Percentiles rank a stretch among this genome's conserved stretches.
phyloP scores from a whole-genome alignment of 495 filamentous ascomycete species.

The Xylaria scruposa region DNA sequence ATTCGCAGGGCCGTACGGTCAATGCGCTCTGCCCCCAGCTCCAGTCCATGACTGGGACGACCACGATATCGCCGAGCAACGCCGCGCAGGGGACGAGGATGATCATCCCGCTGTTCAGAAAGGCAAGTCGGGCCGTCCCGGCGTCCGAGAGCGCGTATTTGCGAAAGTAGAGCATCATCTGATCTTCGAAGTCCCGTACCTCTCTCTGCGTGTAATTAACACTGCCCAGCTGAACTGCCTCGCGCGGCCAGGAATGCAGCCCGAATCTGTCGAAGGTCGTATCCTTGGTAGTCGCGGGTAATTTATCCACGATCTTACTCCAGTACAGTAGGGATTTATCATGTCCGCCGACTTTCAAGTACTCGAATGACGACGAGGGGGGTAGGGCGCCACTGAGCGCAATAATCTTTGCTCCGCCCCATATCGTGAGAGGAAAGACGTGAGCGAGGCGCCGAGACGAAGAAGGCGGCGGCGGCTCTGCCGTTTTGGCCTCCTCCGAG shows the following conservation, averaged over 20 bases:
- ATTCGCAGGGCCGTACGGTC: not conserved
- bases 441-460: not conserved
- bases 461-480: too few relatives aligned
- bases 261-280: not conserved
- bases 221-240: not conserved
- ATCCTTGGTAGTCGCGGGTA: not conserved
- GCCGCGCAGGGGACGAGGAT: not conserved
- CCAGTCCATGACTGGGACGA: not conserved
- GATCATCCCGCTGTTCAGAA: not conserved
- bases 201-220: too few relatives aligned
- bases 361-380: not conserved
- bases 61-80: not conserved
- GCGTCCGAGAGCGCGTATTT: not conserved
- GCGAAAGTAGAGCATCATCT: not conserved
- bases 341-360: not conserved
- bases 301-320: not conserved
- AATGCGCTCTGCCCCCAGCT: not conserved
- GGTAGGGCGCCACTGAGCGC: not conserved
- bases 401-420: not conserved
- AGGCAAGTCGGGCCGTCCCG: not conserved
- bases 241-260: not conserved
- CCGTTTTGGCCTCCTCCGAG: not conserved
- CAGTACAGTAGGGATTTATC: not conserved
- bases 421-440: not conserved
- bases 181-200: too few relatives aligned